These are phyloP conservation scores for Verticillium dahliae DNA, from an alignment of 2,329 filamentous ascomycete species.

Conservation along the genomic window DNA sequence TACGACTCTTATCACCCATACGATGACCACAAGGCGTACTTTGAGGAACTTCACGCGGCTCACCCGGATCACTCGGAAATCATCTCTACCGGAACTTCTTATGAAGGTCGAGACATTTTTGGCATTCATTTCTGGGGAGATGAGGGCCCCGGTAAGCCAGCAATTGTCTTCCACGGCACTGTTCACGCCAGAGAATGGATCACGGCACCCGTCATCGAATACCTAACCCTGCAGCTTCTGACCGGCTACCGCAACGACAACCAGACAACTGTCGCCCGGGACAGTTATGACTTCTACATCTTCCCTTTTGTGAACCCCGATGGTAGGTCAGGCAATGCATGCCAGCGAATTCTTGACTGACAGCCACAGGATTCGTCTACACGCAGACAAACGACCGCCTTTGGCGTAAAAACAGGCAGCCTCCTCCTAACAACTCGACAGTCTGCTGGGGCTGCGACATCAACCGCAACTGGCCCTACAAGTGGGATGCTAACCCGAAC, in stretches of 20 bases:
- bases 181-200: slow-evolving; percentile 51
- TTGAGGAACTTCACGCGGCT: slow-evolving; percentile 30
- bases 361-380: slow-evolving; percentile 33
- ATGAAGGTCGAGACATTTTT: slow-evolving; percentile 45
- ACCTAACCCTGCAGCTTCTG: slow-evolving; percentile 36
- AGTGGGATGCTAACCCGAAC: slow-evolving; percentile 33
- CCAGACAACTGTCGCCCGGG: slow-evolving; percentile 20
- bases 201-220: slow-evolving; percentile 40
- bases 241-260: slow-evolving; percentile 26
- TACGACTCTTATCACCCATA: slow-evolving; percentile 44
- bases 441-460: slow-evolving; percentile 43
- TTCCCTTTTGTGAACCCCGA: slow-evolving; percentile 43
- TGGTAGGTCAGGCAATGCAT: slow-evolving; percentile 23
- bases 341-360: not conserved
- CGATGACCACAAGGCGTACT: slow-evolving; percentile 38
- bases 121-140: slow-evolving; percentile 46
- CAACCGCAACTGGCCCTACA: slow-evolving; percentile 47
- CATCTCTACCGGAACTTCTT: slow-evolving; percentile 36
- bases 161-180: slow-evolving; percentile 42
- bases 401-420: slow-evolving; percentile 46
- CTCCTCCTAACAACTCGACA: slow-evolving; percentile 17
- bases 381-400: slow-evolving; percentile 36
- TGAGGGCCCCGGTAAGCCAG: slow-evolving; percentile 36
- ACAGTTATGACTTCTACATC: slow-evolving; percentile 52
- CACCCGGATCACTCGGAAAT: slow-evolving; percentile 39